These are phyloP conservation scores for Xanthoceras sorbifolium DNA, from an alignment of 345 rosid genomes.

Conservation along the genomic window DNA sequence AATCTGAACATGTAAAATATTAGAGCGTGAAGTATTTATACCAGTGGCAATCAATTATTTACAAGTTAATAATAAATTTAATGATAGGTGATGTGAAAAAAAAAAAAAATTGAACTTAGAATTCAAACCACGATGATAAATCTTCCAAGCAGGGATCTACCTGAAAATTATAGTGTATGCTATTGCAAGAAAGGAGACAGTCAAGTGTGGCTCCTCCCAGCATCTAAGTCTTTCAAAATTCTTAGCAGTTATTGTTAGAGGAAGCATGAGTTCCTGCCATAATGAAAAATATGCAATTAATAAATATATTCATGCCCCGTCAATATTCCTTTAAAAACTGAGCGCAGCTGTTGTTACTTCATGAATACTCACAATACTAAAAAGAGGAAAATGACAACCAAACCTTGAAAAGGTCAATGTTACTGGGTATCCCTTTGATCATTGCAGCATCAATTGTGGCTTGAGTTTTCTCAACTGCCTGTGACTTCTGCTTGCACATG, in stretches of 20 bases:
- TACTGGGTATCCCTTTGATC: slow-evolving; percentile 90
- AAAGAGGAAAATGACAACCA: slow-evolving; percentile 6
- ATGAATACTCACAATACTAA: not conserved
- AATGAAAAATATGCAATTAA: slow-evolving; percentile 12
- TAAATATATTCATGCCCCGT: not conserved
- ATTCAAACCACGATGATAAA: not conserved
- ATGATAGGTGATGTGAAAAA: not conserved
- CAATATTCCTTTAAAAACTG: not conserved
- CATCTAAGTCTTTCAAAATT: slow-evolving; percentile 68
- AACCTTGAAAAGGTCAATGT: slow-evolving; percentile 95
- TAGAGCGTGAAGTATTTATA: not conserved
- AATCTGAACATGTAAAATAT: not conserved
- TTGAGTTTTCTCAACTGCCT: slow-evolving; percentile 80
- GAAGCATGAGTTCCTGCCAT: slow-evolving; percentile 84
- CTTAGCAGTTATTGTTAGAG: slow-evolving; percentile 57
- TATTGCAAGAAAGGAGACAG: slow-evolving; percentile 72
- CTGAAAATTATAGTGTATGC: slow-evolving; percentile 76
- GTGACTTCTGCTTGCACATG: slow-evolving; percentile 64
- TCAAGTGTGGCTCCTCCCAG: slow-evolving; percentile 93
- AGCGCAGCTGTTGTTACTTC: not conserved
- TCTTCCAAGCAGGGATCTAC: slow-evolving; percentile 40
- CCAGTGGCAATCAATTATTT: not conserved
- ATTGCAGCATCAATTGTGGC: slow-evolving; percentile 96
- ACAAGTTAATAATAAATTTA: not conserved
- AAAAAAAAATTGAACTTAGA: not conserved